Base-by-base conservation (phyloP, 2,329 filamentous ascomycete species). In the Fusarium fujikuroi region DNA sequence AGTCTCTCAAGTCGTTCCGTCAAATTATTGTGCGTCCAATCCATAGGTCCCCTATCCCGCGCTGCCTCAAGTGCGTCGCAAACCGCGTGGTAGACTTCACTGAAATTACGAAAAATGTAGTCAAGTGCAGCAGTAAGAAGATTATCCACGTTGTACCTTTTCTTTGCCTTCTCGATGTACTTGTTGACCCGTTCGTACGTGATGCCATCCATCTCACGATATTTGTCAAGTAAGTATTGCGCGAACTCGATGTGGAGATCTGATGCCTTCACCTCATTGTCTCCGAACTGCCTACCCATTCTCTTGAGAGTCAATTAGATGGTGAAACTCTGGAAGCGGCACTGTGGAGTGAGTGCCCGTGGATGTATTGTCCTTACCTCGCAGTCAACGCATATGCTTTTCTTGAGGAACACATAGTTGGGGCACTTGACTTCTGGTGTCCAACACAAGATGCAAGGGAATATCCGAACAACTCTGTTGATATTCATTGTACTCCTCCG, bases 361-460 rank as follows among this genome's bases (percentile, higher is more conserved):
- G 37, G n/a, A 42, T 40, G 32, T 7, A 39, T 60, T 36, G 50
- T n/a, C 60, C 64, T 68, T 74, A 68, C 75, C 63, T 77, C 72
- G 46, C 75, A 76, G 47, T 77, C 75, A 32, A 77, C 52, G 60
- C 75, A 76, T 49, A 69, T 67, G 34, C 75, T 75, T 56, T 72
- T 63, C 52, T 74, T 70, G 21, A 77, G 69, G 36, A 77, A 77
- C 61, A 77, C 75, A 60, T 75, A 76, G 59, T 75, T 76, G 42
- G 69, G 43, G 42, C 75, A 77, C 72, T 76, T 76, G 65, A 76
- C 63, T 53, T 74, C 70, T 43, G 74, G 74, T 73, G 72, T 67
- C 75, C 75, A 77, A 39, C 72, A 69, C 30, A 69, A 39, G 34
- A 76, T 49, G 53, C 74, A 76, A 15, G 75, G 74, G 52, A 72